These are phyloP conservation scores for Stylosanthes scabra DNA, from an alignment of 331 rosid species.

Conservation along the genomic window DNA sequence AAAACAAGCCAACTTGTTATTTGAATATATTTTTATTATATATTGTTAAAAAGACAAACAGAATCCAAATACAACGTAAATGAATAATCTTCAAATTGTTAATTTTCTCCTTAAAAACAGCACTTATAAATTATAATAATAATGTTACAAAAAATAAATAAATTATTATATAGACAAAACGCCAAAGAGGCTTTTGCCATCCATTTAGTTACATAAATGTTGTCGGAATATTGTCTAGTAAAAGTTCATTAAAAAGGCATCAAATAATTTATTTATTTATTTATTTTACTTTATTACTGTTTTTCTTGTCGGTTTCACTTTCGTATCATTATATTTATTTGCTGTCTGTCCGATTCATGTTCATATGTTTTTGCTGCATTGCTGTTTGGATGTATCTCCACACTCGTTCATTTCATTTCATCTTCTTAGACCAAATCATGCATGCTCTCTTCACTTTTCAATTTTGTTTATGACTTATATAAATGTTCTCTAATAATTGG, in stretches of 20 bases:
- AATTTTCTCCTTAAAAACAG: no score
- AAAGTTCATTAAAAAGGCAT: conserved; percentile 40
- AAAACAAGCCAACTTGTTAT: no score
- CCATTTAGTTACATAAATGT: conserved; percentile 33
- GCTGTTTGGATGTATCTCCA: conserved; percentile 19
- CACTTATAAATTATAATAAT: background rate
- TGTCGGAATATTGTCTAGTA: conserved; percentile 49
- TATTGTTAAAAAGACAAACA: no score
- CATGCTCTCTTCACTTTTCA: background rate
- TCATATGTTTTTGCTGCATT: conserved; percentile 13
- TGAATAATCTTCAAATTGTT: no score
- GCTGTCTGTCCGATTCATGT: conserved; percentile 28
- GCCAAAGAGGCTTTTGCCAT: conserved; percentile 33
- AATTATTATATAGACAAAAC: conserved; percentile 15
- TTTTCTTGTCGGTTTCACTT: conserved; percentile 43
- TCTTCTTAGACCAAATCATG: background rate
- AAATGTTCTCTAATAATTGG: no score
- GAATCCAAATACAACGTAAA: no score
- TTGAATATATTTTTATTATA: background rate
- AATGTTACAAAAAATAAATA: background rate
- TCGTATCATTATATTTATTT: conserved; percentile 31
- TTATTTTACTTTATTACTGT: conserved; percentile 39
- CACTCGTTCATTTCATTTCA: background rate
- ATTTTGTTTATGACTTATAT: no score
- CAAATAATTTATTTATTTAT: background rate